phyloP scores from a whole-genome alignment of 202 grass and related monocot species.

The Setaria italica region DNA sequence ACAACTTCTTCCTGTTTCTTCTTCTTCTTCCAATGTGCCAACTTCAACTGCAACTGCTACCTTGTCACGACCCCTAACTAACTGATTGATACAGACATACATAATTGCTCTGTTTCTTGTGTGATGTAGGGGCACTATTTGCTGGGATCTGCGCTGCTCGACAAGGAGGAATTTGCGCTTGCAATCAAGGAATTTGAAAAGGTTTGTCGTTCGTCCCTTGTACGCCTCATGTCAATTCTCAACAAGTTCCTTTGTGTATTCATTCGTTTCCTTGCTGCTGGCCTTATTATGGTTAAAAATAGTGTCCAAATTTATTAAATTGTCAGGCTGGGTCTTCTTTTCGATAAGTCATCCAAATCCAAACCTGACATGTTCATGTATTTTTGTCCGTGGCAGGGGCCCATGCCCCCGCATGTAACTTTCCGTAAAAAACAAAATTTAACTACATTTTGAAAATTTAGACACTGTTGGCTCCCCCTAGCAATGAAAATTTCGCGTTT shows the following conservation, averaged over 20 bases:
- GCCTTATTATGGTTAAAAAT: background rate
- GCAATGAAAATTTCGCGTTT: too few relatives aligned
- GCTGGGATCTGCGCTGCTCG: slow-evolving; percentile 62
- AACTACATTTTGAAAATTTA: too few relatives aligned
- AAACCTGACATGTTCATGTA: background rate
- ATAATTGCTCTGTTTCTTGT: background rate
- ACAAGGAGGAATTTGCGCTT: slow-evolving; percentile 58
- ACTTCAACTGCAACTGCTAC: background rate
- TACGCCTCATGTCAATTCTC: background rate
- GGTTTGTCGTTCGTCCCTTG: slow-evolving; percentile 41
- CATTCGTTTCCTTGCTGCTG: slow-evolving; percentile 4
- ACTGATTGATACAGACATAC: background rate
- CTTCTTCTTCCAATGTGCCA: background rate
- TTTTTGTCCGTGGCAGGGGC: too few relatives aligned
- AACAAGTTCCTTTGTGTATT: background rate
- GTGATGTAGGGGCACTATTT: slow-evolving; percentile 65
- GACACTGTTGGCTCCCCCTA: too few relatives aligned
- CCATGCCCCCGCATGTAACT: background rate
- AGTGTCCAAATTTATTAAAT: background rate
- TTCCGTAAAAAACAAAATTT: too few relatives aligned
- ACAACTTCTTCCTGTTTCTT: background rate
- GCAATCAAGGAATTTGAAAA: slow-evolving; percentile 65
- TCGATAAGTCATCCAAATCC: background rate
- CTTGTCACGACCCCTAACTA: background rate
- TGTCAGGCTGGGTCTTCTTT: background rate